Evolutionary conservation across 2,329 filamentous ascomycete genomes (phyloP), one percentile per base, ranked within the genome.

Genomic region (Alternaria sp.): DNA sequence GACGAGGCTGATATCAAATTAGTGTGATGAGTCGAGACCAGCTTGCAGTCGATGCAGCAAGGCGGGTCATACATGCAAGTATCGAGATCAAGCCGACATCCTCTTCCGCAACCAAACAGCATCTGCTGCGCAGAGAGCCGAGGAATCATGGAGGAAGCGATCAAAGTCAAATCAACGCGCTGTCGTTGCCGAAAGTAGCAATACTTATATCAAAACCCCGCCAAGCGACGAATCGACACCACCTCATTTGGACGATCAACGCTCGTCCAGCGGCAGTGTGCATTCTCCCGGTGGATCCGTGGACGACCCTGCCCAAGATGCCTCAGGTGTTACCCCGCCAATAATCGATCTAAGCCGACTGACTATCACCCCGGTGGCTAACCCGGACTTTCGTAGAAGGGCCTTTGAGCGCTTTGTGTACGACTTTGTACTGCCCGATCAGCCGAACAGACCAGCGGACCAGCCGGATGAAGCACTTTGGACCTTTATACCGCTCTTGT

Each of bases 11-110:
- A 54, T 36, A 38, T 22, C 32, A 36, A 12, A 34, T 28, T 51
- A 78, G 75, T 78, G 74, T 51, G 75, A 77, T 44, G 74, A 77
- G 62, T 60, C 59, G 4, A 77, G 71, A 44, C 75, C 75, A 12
- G 53, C 47, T 3, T 78, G 75, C 53, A 66, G 59, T 47, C 69
- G 75, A 12, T 78, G 75, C 59, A 65, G 20, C 59, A 76, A 72
- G 56, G 58, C 69, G 3, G 54, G 60, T 12, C 63, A 70, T 48
- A 66, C 75, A 5, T 78, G 75, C 70, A 71, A 59, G 24, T 78
- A 78, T 56, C 66, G 75, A 38, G 73, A 78, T 43, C 71, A 72
- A 51, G 66, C 61, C 43, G 73, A 76, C 39, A 63, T 78, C 5
- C 55, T 76, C 8, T 77, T 78, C 39, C 71, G 74, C 5, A 76